Evolutionary conservation across 495 filamentous ascomycete species (phyloP).

Genomic region (Trichoderma gamsii): DNA sequence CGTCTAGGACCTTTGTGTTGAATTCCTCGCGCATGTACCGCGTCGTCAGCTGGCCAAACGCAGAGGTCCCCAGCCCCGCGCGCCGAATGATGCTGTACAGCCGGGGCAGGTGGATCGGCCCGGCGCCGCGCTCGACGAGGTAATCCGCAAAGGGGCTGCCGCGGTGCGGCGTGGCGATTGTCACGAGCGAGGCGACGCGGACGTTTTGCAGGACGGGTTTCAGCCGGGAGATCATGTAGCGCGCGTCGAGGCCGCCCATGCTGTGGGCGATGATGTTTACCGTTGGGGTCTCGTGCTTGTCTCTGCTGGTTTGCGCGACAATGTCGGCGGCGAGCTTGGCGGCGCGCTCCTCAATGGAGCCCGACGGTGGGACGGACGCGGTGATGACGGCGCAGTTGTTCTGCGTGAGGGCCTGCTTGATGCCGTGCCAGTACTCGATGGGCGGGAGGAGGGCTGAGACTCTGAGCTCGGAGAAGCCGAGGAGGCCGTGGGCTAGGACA

Average conservation of each 20-base stretch:
- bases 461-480: conserved; percentile 83
- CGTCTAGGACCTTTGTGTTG: conserved; percentile 73
- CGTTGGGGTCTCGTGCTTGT: background rate
- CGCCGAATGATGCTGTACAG: conserved; percentile 62
- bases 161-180: conserved; percentile 81
- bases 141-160: conserved; percentile 84
- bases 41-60: conserved; percentile 78
- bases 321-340: conserved; percentile 60
- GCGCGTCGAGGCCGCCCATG: conserved; percentile 74
- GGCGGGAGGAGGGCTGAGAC: conserved; percentile 68
- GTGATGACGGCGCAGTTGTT: conserved; percentile 76
- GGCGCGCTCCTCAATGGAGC: conserved; percentile 72
- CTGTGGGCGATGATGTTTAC: conserved; percentile 87
- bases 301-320: conserved; percentile 52
- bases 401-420: conserved; percentile 66
- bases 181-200: conserved; percentile 69
- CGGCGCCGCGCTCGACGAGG: conserved; percentile 51
- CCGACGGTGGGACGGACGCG: conserved; percentile 70
- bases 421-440: conserved; percentile 89
- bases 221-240: conserved; percentile 85
- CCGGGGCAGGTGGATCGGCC: conserved; percentile 52
- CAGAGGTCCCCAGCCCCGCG: conserved; percentile 65
- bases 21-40: conserved; percentile 77
- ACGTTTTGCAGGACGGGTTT: conserved; percentile 21
- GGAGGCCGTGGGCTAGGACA: conserved; percentile 81